Evolutionary conservation across 768 basidiomycete genomes (phyloP).

Genomic region (Termitomyces sp.): DNA sequence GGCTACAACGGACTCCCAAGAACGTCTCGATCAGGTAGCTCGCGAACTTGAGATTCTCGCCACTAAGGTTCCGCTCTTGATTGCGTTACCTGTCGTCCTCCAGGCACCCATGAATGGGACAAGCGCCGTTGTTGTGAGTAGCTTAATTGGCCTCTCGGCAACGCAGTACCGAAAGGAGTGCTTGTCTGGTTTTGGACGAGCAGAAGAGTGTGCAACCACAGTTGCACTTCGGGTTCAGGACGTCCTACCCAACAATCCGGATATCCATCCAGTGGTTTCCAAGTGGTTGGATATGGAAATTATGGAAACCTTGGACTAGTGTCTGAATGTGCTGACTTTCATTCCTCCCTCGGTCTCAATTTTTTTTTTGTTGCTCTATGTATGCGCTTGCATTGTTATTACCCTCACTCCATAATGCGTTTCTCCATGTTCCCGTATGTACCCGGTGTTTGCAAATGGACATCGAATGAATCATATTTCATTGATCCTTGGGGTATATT

Average conservation of each 20-base stretch:
- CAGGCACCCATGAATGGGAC: slow-evolving; percentile 39
- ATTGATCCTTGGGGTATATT: no score
- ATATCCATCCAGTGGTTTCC: slow-evolving; percentile 29
- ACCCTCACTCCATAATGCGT: not conserved
- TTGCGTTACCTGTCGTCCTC: slow-evolving; percentile 66
- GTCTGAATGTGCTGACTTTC: not conserved
- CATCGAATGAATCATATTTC: no score
- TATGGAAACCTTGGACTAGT: slow-evolving; percentile 17
- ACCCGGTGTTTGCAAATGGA: not conserved
- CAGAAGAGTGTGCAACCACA: slow-evolving; percentile 63
- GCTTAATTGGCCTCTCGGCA: slow-evolving; percentile 53
- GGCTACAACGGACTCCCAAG: slow-evolving; percentile 14
- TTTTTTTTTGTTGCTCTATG: not conserved
- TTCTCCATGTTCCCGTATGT: not conserved
- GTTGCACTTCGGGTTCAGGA: slow-evolving; percentile 57
- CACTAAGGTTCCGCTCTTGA: slow-evolving; percentile 64
- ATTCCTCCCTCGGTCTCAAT: not conserved
- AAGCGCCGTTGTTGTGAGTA: slow-evolving; percentile 37
- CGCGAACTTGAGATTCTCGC: slow-evolving; percentile 49
- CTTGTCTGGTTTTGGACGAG: slow-evolving; percentile 69
- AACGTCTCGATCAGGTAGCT: slow-evolving; percentile 24
- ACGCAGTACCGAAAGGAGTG: slow-evolving; percentile 64
- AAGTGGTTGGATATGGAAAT: slow-evolving; percentile 49
- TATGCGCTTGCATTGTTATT: not conserved
- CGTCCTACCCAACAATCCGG: slow-evolving; percentile 30